Conservation (phyloP, 192 early-diverging fungal genomes). For the Mortierella hygrophila region DNA sequence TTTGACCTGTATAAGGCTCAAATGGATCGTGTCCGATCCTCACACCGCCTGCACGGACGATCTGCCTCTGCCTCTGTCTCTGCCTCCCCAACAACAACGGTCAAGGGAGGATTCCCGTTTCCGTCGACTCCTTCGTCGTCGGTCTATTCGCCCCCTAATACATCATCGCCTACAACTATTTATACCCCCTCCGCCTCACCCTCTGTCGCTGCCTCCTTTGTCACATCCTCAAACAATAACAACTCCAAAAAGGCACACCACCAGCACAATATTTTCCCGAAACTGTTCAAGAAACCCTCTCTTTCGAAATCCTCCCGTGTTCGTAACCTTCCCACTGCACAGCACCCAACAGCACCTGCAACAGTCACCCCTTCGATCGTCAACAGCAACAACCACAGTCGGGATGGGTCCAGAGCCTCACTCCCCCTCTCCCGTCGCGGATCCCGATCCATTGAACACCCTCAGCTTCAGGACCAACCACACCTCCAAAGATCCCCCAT, state of each 20-base stretch:
- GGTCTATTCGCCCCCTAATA: not conserved
- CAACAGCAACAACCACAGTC: not conserved
- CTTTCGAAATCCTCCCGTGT: not conserved
- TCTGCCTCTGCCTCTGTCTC: not conserved
- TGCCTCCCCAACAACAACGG: slow-evolving; percentile 1
- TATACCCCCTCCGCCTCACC: not conserved
- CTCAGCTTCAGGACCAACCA: not conserved
- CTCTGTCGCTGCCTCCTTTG: not conserved
- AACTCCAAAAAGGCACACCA: not conserved
- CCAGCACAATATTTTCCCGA: not conserved
- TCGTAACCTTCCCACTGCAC: not conserved
- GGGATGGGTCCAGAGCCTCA: not conserved
- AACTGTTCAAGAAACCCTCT: slow-evolving; percentile 22
- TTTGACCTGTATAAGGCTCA: slow-evolving; percentile 46
- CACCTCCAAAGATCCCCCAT: not conserved
- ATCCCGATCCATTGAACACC: not conserved
- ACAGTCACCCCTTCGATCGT: not conserved
- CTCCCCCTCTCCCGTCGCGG: not conserved
- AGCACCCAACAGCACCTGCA: not conserved
- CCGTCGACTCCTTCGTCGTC: not conserved
- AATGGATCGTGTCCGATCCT: slow-evolving; percentile 27
- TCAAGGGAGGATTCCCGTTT: not conserved
- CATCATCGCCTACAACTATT: slow-evolving; percentile 5
- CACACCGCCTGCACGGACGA: not conserved
- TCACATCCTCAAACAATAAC: not conserved